Evolutionary conservation across 163 green algal species (phyloP), one percentile per base, ranked within the genome.

Genomic region (Prototheca wickerhamii): DNA sequence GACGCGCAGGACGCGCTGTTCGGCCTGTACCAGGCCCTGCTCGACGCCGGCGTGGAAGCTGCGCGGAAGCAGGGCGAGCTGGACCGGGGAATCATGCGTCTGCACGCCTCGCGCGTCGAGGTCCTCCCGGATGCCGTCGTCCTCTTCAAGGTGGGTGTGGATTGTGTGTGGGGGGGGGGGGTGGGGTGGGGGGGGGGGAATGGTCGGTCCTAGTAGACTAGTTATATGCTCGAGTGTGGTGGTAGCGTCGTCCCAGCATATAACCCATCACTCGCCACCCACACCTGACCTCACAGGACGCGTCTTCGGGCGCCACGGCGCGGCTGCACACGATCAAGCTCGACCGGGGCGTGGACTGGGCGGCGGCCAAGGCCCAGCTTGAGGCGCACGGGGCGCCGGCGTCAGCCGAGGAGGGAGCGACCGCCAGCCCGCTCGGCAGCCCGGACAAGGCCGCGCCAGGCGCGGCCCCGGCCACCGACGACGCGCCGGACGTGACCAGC

Each of bases 1-100:
- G 71, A 64, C 20, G 59, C 73, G 4, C 90, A 96, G 78, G 82
- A 88, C 63, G 66, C 87, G 55, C 65, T 96, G 33, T 96, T 96
- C 65, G 71, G 73, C 67, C 89, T 86, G 72, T 82, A 84, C 72
- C 44, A 46, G 26, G 67, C 12, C 8, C 23, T 35, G 10, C 26
- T 60, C 12, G 28, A 35, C 23, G 23, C 12, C 12, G 7, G 10
- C 28, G 53, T 37, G 28, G 10, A 21, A 25, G 53, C 21, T 5
- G 23, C 21, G 10, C 7, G 30, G 12, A 8, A 10, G 30, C 23
- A 15, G 2, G 53, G 53, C 12, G 20, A 1, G 29, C 53, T 60
- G 29, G 53, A 60, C 53, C 6, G 21, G 12, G 53, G 53, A 20
- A 37, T 35, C 23, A 20, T 30, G 28, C 6, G 6, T 5, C 15